Percentiles rank a stretch among this genome's conserved stretches.
phyloP scores from a whole-genome alignment of 805 yeast genomes.

The Zygoascus bituminiphila region DNA sequence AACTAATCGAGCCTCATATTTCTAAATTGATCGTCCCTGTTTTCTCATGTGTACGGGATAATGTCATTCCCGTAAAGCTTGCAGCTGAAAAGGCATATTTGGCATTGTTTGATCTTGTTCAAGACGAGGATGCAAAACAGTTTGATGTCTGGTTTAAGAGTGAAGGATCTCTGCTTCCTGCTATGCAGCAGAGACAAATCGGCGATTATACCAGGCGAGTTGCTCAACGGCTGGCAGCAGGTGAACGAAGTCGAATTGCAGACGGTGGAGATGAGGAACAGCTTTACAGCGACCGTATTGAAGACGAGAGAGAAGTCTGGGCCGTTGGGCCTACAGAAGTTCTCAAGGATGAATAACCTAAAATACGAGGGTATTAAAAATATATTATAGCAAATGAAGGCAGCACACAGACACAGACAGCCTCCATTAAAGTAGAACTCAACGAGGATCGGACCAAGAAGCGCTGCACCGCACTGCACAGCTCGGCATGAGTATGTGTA shows the following conservation, averaged over 20 bases:
- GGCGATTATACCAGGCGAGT: slow-evolving; percentile 88
- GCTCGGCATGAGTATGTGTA: no score
- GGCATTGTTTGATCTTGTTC: slow-evolving; percentile 62
- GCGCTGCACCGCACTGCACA: no score
- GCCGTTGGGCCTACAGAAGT: slow-evolving; percentile 40
- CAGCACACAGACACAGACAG: no score
- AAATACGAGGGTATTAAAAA: no score
- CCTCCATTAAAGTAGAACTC: no score
- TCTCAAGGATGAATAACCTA: no score
- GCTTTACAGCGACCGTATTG: slow-evolving; percentile 73
- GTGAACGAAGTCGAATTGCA: slow-evolving; percentile 78
- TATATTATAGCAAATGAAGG: no score
- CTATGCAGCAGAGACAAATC: slow-evolving; percentile 49
- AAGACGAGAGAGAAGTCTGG: slow-evolving; percentile 85
- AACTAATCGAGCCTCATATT: slow-evolving; percentile 40
- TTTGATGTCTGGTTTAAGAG: slow-evolving; percentile 58
- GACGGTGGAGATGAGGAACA: slow-evolving; percentile 89
- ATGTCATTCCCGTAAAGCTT: slow-evolving; percentile 81
- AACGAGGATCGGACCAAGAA: no score
- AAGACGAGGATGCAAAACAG: slow-evolving; percentile 42
- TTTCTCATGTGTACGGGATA: slow-evolving; percentile 76
- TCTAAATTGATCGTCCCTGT: slow-evolving; percentile 56
- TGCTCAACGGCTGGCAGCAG: slow-evolving; percentile 74
- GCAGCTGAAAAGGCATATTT: slow-evolving; percentile 90
- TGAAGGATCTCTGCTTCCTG: slow-evolving; percentile 26